Evolutionary conservation across 495 filamentous ascomycete species (phyloP), one percentile per base, ranked within the genome.

Genomic region (Trichoderma erinaceum): DNA sequence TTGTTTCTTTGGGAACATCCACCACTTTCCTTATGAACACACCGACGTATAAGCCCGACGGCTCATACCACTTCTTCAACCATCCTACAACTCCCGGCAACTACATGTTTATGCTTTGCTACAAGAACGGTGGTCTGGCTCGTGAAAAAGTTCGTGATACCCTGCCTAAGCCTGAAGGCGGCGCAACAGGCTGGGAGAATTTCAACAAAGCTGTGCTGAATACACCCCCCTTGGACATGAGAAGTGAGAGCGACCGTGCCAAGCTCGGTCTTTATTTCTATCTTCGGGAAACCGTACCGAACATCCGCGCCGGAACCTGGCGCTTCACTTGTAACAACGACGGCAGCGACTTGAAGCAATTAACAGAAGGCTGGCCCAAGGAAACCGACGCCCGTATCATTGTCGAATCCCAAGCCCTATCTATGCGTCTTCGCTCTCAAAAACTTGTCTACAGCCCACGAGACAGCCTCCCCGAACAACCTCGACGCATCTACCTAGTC

Each of bases 61-160:
- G 92, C 0, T 86, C 89, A 21, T 92, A 92, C 44, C 92, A 96
- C 80, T 91, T 93, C 80, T 91, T 96, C 82, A 92, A 94, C 78
- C 90, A 95, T 77, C 91, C 91, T 1, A 92, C 92, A 41, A 92
- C 90, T 0, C 79, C 87, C 6, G 89, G 89, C 4, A 82, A 94
- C 52, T 92, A 92, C 79, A 92, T 99, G 93, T 99, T 99, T 78
- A 99, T 99, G 95, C 89, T 99, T 38, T 99, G 95, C 82, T 99
- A 98, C 82, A 97, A 97, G 78, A 99, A 99, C 80, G 95, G 95
- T 68, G 92, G 91, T 0, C 85, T 98, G 0, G 95, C 95, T 0
- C 91, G 95, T 58, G 95, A 99, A 75, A 86, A 90, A 64, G 84
- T 97, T 67, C 89, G 94, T 41, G 90, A 99, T 74, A 83, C 77